Percentiles rank a stretch among this genome's conserved stretches.
Evolutionary conservation across 2,329 filamentous ascomycete genomes (phyloP).

Genomic region (Paraphoma chrysanthemicola): DNA sequence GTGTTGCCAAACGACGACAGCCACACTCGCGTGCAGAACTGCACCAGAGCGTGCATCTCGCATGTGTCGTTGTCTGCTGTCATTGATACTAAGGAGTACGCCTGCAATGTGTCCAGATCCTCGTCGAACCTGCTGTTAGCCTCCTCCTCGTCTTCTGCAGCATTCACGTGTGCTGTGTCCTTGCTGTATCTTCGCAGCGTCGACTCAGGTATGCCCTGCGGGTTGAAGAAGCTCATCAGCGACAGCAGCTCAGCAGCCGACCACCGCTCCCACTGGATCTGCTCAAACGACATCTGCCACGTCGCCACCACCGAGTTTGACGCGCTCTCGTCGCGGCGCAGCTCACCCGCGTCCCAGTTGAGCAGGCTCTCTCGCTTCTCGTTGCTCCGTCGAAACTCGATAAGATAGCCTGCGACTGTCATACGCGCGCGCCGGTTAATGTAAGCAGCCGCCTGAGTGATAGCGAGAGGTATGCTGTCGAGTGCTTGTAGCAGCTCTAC

Average conservation of each 20-base stretch:
- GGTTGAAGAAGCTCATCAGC: slow-evolving; percentile 58
- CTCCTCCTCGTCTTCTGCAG: slow-evolving; percentile 3
- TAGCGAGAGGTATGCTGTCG: slow-evolving; percentile 20
- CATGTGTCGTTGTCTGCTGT: slow-evolving; percentile 7
- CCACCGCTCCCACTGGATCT: slow-evolving; percentile 38
- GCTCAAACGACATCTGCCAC: slow-evolving; percentile 43
- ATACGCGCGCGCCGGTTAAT: slow-evolving; percentile 29
- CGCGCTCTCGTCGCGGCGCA: slow-evolving; percentile 42
- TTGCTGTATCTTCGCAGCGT: background rate
- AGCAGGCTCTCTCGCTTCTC: slow-evolving; percentile 26
- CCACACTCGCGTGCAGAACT: slow-evolving; percentile 22
- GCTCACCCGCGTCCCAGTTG: slow-evolving; percentile 31
- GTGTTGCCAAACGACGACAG: slow-evolving; percentile 9
- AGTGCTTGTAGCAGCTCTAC: slow-evolving; percentile 7
- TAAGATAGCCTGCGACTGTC: slow-evolving; percentile 45
- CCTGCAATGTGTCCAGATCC: slow-evolving; percentile 18
- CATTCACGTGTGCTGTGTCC: background rate
- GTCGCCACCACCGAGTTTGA: slow-evolving; percentile 47
- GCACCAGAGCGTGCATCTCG: slow-evolving; percentile 24
- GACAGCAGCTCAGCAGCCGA: slow-evolving; percentile 54
- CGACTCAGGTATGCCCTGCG: slow-evolving; percentile 50
- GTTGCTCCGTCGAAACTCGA: slow-evolving; percentile 46
- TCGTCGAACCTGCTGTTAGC: slow-evolving; percentile 13
- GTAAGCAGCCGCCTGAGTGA: slow-evolving; percentile 42
- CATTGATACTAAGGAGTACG: slow-evolving; percentile 19